Percentiles rank a stretch among this genome's conserved stretches.
Evolutionary conservation across 1,139 yeast genomes (phyloP).

Genomic region (Candida pseudoviswanathii): DNA sequence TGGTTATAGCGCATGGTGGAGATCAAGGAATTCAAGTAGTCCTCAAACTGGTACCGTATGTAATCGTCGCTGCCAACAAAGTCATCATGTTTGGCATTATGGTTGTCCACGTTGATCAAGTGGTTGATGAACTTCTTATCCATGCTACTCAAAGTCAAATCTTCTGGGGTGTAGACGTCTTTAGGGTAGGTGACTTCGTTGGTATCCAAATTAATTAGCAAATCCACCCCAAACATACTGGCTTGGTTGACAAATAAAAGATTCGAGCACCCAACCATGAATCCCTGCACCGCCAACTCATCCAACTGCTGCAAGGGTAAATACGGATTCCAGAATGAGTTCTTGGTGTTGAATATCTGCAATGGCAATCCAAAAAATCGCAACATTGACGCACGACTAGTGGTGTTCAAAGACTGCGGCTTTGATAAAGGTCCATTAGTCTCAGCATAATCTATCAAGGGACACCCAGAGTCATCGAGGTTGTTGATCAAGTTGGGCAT

Average conservation of each 20-base stretch:
- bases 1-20: constrained; percentile 71
- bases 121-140: constrained; percentile 76
- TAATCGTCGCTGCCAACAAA: constrained; percentile 84
- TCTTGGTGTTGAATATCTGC: constrained; percentile 76
- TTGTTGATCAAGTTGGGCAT: constrained; percentile 77
- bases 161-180: constrained; percentile 33
- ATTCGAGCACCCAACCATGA: constrained; percentile 87
- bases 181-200: constrained; percentile 45
- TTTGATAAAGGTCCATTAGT: constrained; percentile 51
- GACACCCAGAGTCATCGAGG: constrained; percentile 80
- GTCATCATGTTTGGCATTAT: constrained; percentile 17
- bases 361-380: constrained; percentile 87
- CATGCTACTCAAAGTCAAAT: constrained; percentile 55
- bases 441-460: constrained; percentile 61
- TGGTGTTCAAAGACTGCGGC: constrained; percentile 74
- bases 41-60: constrained; percentile 86
- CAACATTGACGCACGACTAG: constrained; percentile 75
- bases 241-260: constrained; percentile 74
- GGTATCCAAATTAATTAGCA: constrained; percentile 42
- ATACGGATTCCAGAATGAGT: constrained; percentile 90
- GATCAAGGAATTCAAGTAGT: constrained; percentile 75
- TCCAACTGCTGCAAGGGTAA: constrained; percentile 88
- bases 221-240: constrained; percentile 50
- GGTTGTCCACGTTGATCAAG: constrained; percentile 22
- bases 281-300: constrained; percentile 65